Evolutionary conservation across 352 stramenopile species (phyloP).

Genomic region (Globisporangium lucens): DNA sequence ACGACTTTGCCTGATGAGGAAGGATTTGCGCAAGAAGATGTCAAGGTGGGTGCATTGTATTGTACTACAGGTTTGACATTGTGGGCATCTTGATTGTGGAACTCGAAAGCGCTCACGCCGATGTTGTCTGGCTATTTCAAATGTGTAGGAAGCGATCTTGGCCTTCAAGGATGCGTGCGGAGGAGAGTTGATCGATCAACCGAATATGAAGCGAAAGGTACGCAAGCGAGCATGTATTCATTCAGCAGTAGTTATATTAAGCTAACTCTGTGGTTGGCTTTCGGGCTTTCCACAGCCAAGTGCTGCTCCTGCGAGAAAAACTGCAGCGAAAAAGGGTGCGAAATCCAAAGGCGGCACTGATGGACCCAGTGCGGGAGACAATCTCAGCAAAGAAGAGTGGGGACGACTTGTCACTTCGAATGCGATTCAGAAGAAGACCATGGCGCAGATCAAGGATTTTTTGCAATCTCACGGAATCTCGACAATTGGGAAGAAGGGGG

Average conservation of each 20-base stretch:
- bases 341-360: constrained; percentile 19
- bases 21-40: constrained; percentile 62
- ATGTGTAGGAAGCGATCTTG: constrained; percentile 37
- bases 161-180: constrained; percentile 48
- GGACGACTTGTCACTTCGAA: constrained; percentile 36
- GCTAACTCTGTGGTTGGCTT: neutral
- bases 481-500: constrained; percentile 52
- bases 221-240: neutral
- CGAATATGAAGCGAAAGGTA: constrained; percentile 55
- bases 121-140: neutral
- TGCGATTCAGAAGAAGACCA: constrained; percentile 68
- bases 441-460: constrained; percentile 69
- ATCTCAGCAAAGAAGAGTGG: constrained; percentile 54
- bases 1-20: constrained; percentile 70
- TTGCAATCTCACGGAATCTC: constrained; percentile 43
- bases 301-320: constrained; percentile 19
- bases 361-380: constrained; percentile 28
- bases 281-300: constrained; percentile 21
- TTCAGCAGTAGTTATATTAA: neutral
- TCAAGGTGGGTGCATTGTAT: constrained; percentile 35
- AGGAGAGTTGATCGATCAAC: constrained; percentile 45
- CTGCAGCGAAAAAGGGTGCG: constrained; percentile 38
- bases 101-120: neutral
- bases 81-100: neutral
- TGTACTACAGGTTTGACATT: neutral